phyloP scores from a whole-genome alignment of 148 eudicot species.

The Camellia japonica region DNA sequence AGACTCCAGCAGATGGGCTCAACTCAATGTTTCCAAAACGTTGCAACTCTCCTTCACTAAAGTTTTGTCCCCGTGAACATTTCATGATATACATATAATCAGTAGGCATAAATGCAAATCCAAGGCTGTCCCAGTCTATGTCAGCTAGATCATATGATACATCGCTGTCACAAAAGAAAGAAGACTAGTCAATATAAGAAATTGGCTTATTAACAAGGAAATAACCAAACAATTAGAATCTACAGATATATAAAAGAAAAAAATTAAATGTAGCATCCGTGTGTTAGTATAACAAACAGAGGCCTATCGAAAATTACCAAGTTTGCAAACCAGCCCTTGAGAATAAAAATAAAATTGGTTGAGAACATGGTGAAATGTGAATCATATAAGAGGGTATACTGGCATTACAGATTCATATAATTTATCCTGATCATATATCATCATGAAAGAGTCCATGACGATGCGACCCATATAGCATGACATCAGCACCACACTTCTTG shows the following conservation, averaged over 20 bases:
- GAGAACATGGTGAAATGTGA: background rate
- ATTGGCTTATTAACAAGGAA: background rate
- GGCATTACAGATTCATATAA: background rate
- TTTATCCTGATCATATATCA: background rate
- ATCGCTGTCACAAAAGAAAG: conserved; percentile 22
- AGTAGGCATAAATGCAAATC: conserved; percentile 71
- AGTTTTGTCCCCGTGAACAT: conserved; percentile 65
- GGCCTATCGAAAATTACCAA: background rate
- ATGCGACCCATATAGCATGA: background rate
- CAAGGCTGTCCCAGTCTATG: conserved; percentile 94
- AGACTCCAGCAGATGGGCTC: conserved; percentile 94
- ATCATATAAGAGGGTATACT: background rate
- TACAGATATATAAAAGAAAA: background rate
- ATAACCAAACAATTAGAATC: background rate
- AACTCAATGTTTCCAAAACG: conserved; percentile 87
- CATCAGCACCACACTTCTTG: background rate
- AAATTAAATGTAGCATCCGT: background rate
- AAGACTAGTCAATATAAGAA: conserved; percentile 10
- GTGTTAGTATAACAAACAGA: background rate
- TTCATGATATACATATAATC: conserved; percentile 89
- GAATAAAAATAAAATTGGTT: background rate
- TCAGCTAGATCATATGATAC: conserved; percentile 53
- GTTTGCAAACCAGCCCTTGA: background rate
- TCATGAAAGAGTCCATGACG: background rate
- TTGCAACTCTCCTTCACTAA: conserved; percentile 69